Conservation (phyloP, 768 basidiomycete genomes). For the Daedaleopsis nitida region DNA sequence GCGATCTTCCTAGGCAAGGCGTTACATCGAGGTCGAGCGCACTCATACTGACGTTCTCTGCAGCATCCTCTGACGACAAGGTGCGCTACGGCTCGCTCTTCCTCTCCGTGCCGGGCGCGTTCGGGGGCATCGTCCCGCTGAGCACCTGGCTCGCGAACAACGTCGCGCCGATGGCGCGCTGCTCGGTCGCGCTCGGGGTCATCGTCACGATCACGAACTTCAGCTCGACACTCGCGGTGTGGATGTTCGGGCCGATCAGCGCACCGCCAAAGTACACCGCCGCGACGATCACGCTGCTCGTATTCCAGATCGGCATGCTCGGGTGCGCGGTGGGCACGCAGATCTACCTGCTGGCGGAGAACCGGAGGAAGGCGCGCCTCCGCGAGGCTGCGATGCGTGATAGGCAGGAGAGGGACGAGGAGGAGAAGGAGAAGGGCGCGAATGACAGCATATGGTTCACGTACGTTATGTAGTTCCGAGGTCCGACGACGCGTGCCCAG, state of each 20-base stretch:
- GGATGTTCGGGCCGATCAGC: slow-evolving; percentile 56
- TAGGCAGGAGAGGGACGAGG: neutral
- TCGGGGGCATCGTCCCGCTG: slow-evolving; percentile 53
- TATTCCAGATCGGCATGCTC: slow-evolving; percentile 42
- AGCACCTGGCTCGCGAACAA: slow-evolving; percentile 67
- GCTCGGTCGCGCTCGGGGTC: slow-evolving; percentile 60
- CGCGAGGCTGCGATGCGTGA: neutral
- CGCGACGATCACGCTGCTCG: slow-evolving; percentile 42
- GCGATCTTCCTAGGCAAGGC: slow-evolving; percentile 49
- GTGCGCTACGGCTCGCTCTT: slow-evolving; percentile 59
- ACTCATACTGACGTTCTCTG: no score
- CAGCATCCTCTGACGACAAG: slow-evolving; percentile 34
- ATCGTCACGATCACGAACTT: slow-evolving; percentile 59
- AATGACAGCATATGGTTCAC: slow-evolving; percentile 16
- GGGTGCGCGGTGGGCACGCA: neutral
- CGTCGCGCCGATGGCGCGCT: slow-evolving; percentile 53
- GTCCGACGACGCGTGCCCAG: neutral
- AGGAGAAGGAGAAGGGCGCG: neutral
- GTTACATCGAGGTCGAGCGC: no score
- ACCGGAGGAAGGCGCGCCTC: slow-evolving; percentile 7
- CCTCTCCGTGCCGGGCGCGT: slow-evolving; percentile 53
- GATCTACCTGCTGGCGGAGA: slow-evolving; percentile 1
- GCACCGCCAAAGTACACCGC: slow-evolving; percentile 50
- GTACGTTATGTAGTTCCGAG: slow-evolving; percentile 7
- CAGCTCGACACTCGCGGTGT: slow-evolving; percentile 62